Evolutionary conservation across 1,284 basidiomycete species (phyloP), one percentile per base, ranked within the genome.

Genomic region (Anthracocystis panici-leucophaei): DNA sequence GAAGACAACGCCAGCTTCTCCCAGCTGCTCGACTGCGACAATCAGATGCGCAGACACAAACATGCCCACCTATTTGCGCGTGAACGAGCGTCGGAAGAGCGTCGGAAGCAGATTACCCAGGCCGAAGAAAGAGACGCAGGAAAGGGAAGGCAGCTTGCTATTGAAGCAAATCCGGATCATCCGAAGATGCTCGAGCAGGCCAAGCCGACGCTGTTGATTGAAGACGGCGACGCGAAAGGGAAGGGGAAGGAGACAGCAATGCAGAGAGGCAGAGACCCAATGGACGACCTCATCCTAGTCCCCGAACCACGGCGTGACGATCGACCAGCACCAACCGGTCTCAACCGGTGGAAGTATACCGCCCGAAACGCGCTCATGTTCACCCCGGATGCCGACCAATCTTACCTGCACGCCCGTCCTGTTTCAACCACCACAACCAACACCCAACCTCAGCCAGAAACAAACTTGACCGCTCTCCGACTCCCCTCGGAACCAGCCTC

Each of bases 1-100:
- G 83, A 83, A 56, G 82, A 84, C 75, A 84, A 84, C 42, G 83
- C 83, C 1, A 82, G 78, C 20, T 83, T 84, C 50, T 64, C 71
- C 2, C 72, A 77, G 55, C 58, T 84, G 18, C 65, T 84, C 40
- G 65, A 81, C 7, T 57, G 72, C n/a, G 74, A 68, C 16, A 79
- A 81, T 31, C 61, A 67, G 35, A 31, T 56, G 8, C 75, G 80
- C 14, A 70, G 69, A 18, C 64, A 74, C 48, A 65, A 73, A 40
- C 64, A 79, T 44, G 67, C 71, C 2, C 79, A 79, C 74, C 78
- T 80, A 9, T 84, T 78, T 50, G 57, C 73, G 8, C 57, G 63
- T 11, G 81, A 81, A 52, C 29, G 63, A 9, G 52, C 52, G 1
- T 69, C 67, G 14, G 70, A 63, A 10, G 65, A 70, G 16, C 76